Evolutionary conservation across 2,329 filamentous ascomycete genomes (phyloP), one percentile per base, ranked within the genome.

Genomic region (Sporothrix dimorphospora): DNA sequence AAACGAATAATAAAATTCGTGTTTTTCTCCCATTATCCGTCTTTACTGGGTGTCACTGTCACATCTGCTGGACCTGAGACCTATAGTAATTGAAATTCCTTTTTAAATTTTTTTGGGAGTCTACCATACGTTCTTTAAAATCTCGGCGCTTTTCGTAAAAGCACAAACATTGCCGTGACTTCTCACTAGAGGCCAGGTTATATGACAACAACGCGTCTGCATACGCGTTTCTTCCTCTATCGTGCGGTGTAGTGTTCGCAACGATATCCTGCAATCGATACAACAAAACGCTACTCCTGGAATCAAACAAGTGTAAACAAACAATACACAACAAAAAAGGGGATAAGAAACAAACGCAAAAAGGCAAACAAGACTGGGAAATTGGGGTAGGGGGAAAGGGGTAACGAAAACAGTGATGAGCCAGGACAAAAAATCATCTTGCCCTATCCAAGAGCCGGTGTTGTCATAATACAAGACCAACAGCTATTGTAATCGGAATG

Each of bases 61-160:
- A 34, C 30, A 34, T 34, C 30, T 34, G 30, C 3, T 34, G 30
- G 30, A 34, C 12, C 19, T 12, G n/a, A 24, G 8, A 5, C 24
- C 8, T 6, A 24, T n/a, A 16, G 47, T 53, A 53, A 68, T 53
- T 53, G 30, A 34, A 34, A 51, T 47, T 70, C 11, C 21, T 66
- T 71, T 71, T 47, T 30, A 34, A 24, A 47, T 71, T 71, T 71
- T 71, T 57, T 63, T 71, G 9, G 2, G 1, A 42, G 38, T 65
- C 61, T 67, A 38, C 57, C 61, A 45, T 16, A 16, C 19, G 40
- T 47, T 30, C 0, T 38, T 30, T 19, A n/a, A 42, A 65, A 16
- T 8, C 24, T 8, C n/a, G 30, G 21, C 51, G 21, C 11, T 55
- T 14, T 55, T 27, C 21, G 24, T 16, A 27, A 14, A 63, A 24